Percentiles rank a stretch among this genome's conserved stretches.
These are phyloP conservation scores for Trametes punicea DNA, from an alignment of 768 basidiomycete genomes.

Conservation along the genomic window DNA sequence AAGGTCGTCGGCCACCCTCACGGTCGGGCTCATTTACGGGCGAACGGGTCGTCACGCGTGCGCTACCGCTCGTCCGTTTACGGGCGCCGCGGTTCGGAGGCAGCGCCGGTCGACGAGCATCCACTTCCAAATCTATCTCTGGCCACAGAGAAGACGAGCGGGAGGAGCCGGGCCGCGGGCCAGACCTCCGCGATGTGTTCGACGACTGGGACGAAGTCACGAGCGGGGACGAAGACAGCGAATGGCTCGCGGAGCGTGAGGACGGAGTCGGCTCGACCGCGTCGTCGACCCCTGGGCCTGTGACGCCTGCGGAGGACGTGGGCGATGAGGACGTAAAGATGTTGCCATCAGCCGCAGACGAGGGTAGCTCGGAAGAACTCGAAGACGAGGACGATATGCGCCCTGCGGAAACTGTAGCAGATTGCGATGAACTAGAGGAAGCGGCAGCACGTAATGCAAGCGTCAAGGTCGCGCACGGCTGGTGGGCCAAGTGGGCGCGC, in stretches of 20 bases:
- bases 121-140: neutral
- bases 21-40: neutral
- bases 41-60: conserved; percentile 7
- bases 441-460: conserved; percentile 30
- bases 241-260: conserved; percentile 27
- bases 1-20: neutral
- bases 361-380: conserved; percentile 15
- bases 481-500: conserved; percentile 52
- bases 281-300: conserved; percentile 35
- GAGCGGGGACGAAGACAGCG: conserved; percentile 45
- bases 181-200: conserved; percentile 46
- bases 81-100: conserved; percentile 5
- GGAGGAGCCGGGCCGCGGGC: conserved; percentile 23
- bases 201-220: conserved; percentile 40
- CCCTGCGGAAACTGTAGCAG: neutral
- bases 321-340: conserved; percentile 26
- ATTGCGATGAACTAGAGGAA: conserved; percentile 3
- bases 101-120: neutral
- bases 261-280: conserved; percentile 23
- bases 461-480: conserved; percentile 40
- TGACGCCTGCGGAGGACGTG: conserved; percentile 21
- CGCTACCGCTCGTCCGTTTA: conserved; percentile 10
- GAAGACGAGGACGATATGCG: conserved; percentile 6
- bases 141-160: neutral
- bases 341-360: neutral